phyloP scores from a whole-genome alignment of 2,329 filamentous ascomycete species.

The Bipolaris oryzae region DNA sequence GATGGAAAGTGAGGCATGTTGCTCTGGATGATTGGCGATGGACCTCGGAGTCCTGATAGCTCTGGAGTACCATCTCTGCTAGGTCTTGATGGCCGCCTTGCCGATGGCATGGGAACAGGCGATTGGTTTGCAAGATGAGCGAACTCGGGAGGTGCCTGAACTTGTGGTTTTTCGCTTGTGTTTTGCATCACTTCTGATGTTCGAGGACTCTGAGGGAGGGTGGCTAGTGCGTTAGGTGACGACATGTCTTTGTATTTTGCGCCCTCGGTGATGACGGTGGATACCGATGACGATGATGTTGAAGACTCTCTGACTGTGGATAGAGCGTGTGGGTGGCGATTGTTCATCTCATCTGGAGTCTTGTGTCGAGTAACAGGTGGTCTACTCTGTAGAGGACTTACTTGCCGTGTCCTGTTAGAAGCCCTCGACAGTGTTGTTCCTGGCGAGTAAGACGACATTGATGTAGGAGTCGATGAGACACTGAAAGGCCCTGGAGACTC shows the following conservation, averaged over 20 bases:
- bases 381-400: constrained; percentile 62
- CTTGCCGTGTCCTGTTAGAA: constrained; percentile 58
- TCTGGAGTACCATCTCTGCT: constrained; percentile 55
- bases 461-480: constrained; percentile 78
- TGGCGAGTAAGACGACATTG: constrained; percentile 76
- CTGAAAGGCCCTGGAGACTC: constrained; percentile 76
- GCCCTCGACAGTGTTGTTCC: constrained; percentile 58
- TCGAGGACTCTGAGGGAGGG: constrained; percentile 61
- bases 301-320: constrained; percentile 71
- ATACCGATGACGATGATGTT: constrained; percentile 74
- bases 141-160: constrained; percentile 47
- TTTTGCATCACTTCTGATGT: constrained; percentile 10
- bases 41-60: constrained; percentile 52
- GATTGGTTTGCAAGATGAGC: constrained; percentile 68
- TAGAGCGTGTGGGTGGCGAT: constrained; percentile 62
- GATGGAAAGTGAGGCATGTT: constrained; percentile 58
- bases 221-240: constrained; percentile 33
- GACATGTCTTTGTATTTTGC: constrained; percentile 52
- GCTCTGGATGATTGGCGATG: constrained; percentile 62
- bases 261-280: constrained; percentile 65
- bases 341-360: constrained; percentile 57
- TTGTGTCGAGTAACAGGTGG: constrained; percentile 66
- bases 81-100: constrained; percentile 54
- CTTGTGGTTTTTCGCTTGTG: constrained; percentile 18
- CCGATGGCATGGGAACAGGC: constrained; percentile 53